Base-by-base conservation (phyloP, 495 filamentous ascomycete genomes). In the Lophiotrema nucula region DNA sequence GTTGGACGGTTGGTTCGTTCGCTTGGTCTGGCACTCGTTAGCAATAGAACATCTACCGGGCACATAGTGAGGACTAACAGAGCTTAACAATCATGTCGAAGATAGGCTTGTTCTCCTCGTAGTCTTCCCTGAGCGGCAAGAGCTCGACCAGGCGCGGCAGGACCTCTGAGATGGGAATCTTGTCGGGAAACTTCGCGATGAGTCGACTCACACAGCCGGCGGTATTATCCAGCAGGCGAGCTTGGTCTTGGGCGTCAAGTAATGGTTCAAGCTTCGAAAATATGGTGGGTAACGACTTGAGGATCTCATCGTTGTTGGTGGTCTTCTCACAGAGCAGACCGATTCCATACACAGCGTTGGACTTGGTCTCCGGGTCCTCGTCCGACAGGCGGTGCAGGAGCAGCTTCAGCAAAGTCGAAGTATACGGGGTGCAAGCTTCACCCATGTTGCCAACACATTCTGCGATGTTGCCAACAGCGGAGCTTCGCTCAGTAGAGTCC, bases 31-130 rank as follows among this genome's bases (percentile, higher is more conserved):
- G 8, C 41, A 16, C 18, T 12, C 63, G 69, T 70, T 67, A 69
- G 47, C 22, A 56, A 19, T 1, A 10, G 26, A 13, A 46, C 11
- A 37, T 22, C 38, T 33, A 21, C 22, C 0, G 19, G 5, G 44
- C 11, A 47, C 3, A 13, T 28, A 8, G 13, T 24, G 25, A n/a
- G n/a, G n/a, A 82, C 88, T 79, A 78, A 89, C 86, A 97, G 53
- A 97, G 78, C 70, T 87, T 82, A 69, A 89, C 84, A 66, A 98
- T 82, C 82, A 89, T 92, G 64, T 85, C 79, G 74, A 85, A 98
- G 31, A 97, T 82, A 11, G 92, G 89, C 58, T 88, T 86, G 76
- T 98, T 97, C 82, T 98, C 93, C 72, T 96, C 91, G 60, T 82
- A 97, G 71, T 98, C 93, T 64, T 96, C 92, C 75, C 88, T 90